Percentiles rank a stretch among this genome's conserved stretches.
These are phyloP conservation scores for Termitomyces sp. DNA, from an alignment of 768 basidiomycete genomes.

Conservation along the genomic window DNA sequence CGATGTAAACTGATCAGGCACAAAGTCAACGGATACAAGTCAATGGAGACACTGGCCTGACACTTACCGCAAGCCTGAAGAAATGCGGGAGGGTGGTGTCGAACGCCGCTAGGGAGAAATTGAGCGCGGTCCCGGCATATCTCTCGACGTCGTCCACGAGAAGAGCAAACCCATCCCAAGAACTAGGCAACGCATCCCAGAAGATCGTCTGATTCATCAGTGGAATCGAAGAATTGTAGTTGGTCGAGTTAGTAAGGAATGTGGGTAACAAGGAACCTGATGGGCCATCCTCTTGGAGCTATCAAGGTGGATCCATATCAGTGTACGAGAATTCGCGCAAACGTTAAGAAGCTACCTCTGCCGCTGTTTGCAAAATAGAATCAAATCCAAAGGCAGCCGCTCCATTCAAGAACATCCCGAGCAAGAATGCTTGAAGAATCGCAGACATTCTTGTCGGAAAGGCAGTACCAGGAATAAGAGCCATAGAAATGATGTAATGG, in stretches of 20 bases:
- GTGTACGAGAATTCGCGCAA: background rate
- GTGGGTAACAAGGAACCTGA: conserved; percentile 65
- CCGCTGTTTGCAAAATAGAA: conserved; percentile 73
- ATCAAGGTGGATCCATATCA: conserved; percentile 11
- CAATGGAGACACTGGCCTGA: conserved; percentile 1
- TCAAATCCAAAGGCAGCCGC: conserved; percentile 78
- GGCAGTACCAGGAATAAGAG: conserved; percentile 71
- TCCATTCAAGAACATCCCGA: conserved; percentile 82
- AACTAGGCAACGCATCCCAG: conserved; percentile 51
- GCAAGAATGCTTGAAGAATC: conserved; percentile 75
- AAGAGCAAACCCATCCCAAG: conserved; percentile 76
- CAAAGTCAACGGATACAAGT: conserved; percentile 1
- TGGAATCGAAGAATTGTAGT: conserved; percentile 52
- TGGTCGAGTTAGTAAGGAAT: conserved; percentile 76
- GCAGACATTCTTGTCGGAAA: conserved; percentile 81
- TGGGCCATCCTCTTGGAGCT: conserved; percentile 74
- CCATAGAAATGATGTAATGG: conserved; percentile 78
- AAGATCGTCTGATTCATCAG: conserved; percentile 51
- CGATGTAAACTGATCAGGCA: conserved; percentile 41
- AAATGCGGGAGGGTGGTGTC: conserved; percentile 64
- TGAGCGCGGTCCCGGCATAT: conserved; percentile 66
- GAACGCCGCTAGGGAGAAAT: conserved; percentile 66
- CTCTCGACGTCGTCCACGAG: conserved; percentile 86
- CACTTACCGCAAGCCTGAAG: conserved; percentile 75
- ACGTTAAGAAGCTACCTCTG: conserved; percentile 45